Base-by-base conservation (phyloP, 495 filamentous ascomycete species). In the Margaritispora aquatica region DNA sequence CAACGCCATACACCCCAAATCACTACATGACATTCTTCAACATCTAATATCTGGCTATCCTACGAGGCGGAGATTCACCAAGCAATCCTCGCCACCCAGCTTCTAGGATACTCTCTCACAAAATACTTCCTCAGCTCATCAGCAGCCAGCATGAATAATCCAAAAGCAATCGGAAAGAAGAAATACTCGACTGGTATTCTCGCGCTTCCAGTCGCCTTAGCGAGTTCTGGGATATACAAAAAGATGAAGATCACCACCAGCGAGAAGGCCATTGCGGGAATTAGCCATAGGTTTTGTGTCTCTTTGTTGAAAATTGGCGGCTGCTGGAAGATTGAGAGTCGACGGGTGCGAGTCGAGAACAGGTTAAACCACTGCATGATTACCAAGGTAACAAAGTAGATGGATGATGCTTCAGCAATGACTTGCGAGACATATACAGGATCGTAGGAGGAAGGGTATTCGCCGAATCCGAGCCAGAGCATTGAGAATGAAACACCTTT, bases 361-460 rank as follows among this genome's bases (percentile, higher is more conserved):
- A 89, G 74, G 65, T 84, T 88, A 71, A 87, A 88, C 74, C 80
- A 87, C 79, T 89, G 87, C 83, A 86, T 86, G 3, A 87, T 79
- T 7, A 90, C 84, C 9, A 90, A 71, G n/a, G 79, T 88, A 27
- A 89, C 79, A 61, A 90, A 90, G 63, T 90, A 90, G 34, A 89
- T 81, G 23, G 78, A 82, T 26, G 80, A 83, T 21, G 83, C 85
- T 47, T 78, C 75, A 57, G 84, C 85, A 15, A 84, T 64, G 21
- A 74, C 69, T 23, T 69, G 65, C 2, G 68, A 74, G 53, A 74
- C 78, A 53, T 70, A 79, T 26, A 80, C 78, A 0, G 69, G 49
- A 49, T 79, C 73, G 22, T 84, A 68, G 17, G 64, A 63, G 21
- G 71, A 66, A 0, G 78, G 77, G 3, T 77, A 62, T 19, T 65